Percentiles rank a stretch among this genome's conserved stretches.
These are phyloP conservation scores for Chrysoporthe austroafricana DNA, from an alignment of 2,329 filamentous ascomycete species.

Conservation along the genomic window DNA sequence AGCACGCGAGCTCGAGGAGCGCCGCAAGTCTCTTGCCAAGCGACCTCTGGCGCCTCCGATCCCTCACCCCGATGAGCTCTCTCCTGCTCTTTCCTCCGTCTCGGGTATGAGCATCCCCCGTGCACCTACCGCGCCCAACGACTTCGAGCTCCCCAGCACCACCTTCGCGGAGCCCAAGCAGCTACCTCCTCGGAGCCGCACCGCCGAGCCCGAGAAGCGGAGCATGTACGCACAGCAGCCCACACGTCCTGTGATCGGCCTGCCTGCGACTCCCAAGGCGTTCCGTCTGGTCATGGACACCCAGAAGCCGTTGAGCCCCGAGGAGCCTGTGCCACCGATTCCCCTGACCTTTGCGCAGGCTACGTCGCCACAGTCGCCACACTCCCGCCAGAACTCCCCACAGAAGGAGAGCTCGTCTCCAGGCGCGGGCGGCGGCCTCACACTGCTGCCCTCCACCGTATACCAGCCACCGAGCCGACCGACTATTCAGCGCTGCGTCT, in stretches of 20 bases:
- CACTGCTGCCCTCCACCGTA: constrained; percentile 61
- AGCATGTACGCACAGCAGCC: constrained; percentile 52
- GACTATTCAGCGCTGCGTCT: constrained; percentile 64
- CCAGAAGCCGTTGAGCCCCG: constrained; percentile 38
- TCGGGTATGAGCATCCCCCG: constrained; percentile 32
- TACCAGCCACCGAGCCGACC: constrained; percentile 58
- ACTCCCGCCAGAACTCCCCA: constrained; percentile 41
- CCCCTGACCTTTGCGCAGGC: constrained; percentile 51
- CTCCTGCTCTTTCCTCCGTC: constrained; percentile 36
- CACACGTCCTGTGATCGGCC: constrained; percentile 62
- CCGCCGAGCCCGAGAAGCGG: constrained; percentile 64
- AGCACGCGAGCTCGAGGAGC: constrained; percentile 85
- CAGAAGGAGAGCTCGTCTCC: constrained; percentile 33
- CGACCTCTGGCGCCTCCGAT: constrained; percentile 81
- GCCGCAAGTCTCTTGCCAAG: constrained; percentile 80
- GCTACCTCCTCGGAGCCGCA: constrained; percentile 63
- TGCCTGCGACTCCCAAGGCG: constrained; percentile 89
- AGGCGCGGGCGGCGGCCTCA: constrained; percentile 37
- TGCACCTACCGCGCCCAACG: constrained; percentile 34
- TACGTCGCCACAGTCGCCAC: constrained; percentile 43
- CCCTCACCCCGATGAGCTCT: constrained; percentile 68
- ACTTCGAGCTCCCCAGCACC: constrained; percentile 50
- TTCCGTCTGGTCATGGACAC: constrained; percentile 78
- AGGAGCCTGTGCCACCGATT: constrained; percentile 60
- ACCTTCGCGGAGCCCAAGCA: constrained; percentile 46